Base-by-base conservation (phyloP, 495 filamentous ascomycete species). In the Penicillium pulvis region DNA sequence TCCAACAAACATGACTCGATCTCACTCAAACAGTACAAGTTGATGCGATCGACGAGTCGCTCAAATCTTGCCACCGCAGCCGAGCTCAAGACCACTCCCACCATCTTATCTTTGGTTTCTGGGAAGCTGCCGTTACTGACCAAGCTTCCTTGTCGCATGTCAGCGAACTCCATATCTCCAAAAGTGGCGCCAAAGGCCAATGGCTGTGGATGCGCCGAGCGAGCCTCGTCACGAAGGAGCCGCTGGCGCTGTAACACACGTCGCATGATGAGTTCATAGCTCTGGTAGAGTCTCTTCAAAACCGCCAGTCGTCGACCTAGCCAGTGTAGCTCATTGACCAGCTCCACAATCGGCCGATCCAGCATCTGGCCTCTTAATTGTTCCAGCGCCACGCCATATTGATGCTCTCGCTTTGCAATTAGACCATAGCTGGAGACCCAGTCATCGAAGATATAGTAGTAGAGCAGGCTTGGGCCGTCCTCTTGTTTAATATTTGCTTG, bases 371-470 rank as follows among this genome's bases (percentile, higher is more conserved):
- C 36, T 44, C 87, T 75, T 66, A 92, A 61, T 52, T 72, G 48
- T 41, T 83, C 78, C 26, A 92, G 75, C 45, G 80, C 68, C 7
- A 75, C 72, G 8, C 81, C 82, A 59, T 89, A 90, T 54, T 80
- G 81, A 55, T 86, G 81, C 55, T 88, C 82, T 35, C 81, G 74
- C 41, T 81, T 78, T 14, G 83, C 77, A 41, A 91, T 81, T 19
- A 90, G 75, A 23, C 77, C 75, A 64, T 87, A 90, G 57, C 81
- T 87, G 7, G 85, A 85, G 44, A 85, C 79, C 89, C 89, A 95
- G 69, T 94, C 90, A 62, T 96, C 91, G 62, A 94, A 95, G 6
- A 96, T 79, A 66, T 93, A 94, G 68, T 91, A 93, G 64, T 93
- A 90, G 12, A 96, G 77, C 30, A 92, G 72, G 58, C 90, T 90